Base-by-base conservation (phyloP, 176 grass and related monocot species). In the Luzula sylvatica region DNA sequence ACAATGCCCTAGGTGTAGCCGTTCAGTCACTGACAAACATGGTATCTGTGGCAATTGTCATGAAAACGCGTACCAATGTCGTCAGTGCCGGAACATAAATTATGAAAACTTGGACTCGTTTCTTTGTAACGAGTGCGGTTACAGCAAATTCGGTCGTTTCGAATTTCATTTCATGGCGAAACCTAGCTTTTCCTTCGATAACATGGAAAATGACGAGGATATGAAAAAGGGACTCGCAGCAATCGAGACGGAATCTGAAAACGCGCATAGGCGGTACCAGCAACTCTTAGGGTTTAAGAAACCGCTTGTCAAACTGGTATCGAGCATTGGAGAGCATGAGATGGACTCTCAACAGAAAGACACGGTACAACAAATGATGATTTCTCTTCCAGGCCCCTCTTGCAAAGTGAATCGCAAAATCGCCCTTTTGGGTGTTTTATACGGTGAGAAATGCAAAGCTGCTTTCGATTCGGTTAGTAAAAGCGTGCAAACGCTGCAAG, bases 131-230 rank as follows among this genome's bases (percentile, higher is more conserved):
- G 90, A 95, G 67, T 95, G 90, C 67, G 90, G 90, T 65, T 95
- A 88, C 58, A 95, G 90, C 68, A 95, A 95, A 78, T 95, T 88
- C 82, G 90, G 90, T n/a, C 90, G 90, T 68, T 95, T 95, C 78
- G 90, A 95, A 61, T 95, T 95, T 66, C 80, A 95, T 70, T 95
- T 95, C 70, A 95, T 86, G 90, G 90, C 84, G 66, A 95, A 88
- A 66, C 90, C 84, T 40, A 95, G 84, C 55, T 95, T 95, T 50
- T 95, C 74, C 16, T 95, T 95, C 81, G 90, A 95, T 65, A 88
- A 79, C 67, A 95, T 95, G 83, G 90, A 95, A 78, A 95, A 88
- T 59, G 90, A 95, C 52, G 84, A 95, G 4, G 90, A 95, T 46
- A 88, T 95, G 90, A 82, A 71, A 76, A 95, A 95, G 85, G 90